phyloP scores from a whole-genome alignment of 208 protist genomes.

The Leishmania gerbilli region DNA sequence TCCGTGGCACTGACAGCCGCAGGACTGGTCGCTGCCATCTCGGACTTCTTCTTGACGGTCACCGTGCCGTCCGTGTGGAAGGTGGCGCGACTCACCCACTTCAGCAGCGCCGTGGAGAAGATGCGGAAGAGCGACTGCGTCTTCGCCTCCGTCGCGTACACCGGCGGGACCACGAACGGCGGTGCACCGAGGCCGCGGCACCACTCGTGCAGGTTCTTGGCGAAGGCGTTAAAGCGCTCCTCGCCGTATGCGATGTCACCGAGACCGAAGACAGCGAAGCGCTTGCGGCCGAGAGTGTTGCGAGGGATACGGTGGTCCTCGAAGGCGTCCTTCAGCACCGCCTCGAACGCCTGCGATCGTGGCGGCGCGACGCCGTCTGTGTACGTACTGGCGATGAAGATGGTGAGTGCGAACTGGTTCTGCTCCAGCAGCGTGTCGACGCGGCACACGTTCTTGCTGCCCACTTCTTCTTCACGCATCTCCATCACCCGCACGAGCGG shows the following conservation, averaged over 20 bases:
- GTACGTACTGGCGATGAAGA: constrained; percentile 85
- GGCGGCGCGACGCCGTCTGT: constrained; percentile 74
- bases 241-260: constrained; percentile 86
- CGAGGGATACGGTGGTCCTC: constrained; percentile 83
- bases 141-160: constrained; percentile 76
- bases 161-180: constrained; percentile 70
- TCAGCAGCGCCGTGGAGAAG: constrained; percentile 60
- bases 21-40: neutral
- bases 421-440: constrained; percentile 61
- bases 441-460: constrained; percentile 18
- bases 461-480: constrained; percentile 31
- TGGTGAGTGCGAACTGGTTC: constrained; percentile 40
- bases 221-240: constrained; percentile 78
- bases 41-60: constrained; percentile 27
- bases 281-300: constrained; percentile 52
- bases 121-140: constrained; percentile 53
- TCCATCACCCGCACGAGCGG: constrained; percentile 25
- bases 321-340: constrained; percentile 74
- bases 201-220: constrained; percentile 72
- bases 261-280: constrained; percentile 88
- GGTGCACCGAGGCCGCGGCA: constrained; percentile 73
- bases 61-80: constrained; percentile 52
- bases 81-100: constrained; percentile 59
- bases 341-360: constrained; percentile 62
- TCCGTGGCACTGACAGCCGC: neutral